phyloP scores from a whole-genome alignment of 805 yeast species.

The Metschnikowia henanensis region DNA sequence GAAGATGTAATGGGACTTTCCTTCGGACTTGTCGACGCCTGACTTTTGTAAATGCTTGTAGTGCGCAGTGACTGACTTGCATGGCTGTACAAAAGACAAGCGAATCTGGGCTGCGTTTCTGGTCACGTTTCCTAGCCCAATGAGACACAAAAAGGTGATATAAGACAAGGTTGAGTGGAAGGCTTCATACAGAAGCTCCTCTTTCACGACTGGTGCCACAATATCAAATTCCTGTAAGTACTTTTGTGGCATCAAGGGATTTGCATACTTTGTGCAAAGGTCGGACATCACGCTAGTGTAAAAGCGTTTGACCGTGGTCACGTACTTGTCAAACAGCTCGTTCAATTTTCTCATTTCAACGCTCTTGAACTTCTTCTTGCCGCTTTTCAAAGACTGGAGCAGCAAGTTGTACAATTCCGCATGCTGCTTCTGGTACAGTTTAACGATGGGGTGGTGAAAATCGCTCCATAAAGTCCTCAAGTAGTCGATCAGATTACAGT shows the following conservation, averaged over 20 bases:
- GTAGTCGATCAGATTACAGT: slow-evolving; percentile 38
- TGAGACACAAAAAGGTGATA: slow-evolving; percentile 16
- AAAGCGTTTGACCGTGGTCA: slow-evolving; percentile 47
- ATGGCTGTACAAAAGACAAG: slow-evolving; percentile 15
- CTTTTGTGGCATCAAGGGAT: slow-evolving; percentile 32
- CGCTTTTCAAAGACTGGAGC: slow-evolving; percentile 15
- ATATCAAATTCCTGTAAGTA: slow-evolving; percentile 30
- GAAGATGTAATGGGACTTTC: slow-evolving; percentile 27
- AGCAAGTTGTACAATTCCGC: slow-evolving; percentile 23
- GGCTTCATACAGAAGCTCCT: slow-evolving; percentile 4
- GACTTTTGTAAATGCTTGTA: slow-evolving; percentile 11
- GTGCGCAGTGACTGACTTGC: slow-evolving; percentile 14
- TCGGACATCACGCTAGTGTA: slow-evolving; percentile 44
- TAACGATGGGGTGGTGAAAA: slow-evolving; percentile 64
- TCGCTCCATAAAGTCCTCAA: slow-evolving; percentile 57
- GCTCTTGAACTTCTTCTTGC: slow-evolving; percentile 22
- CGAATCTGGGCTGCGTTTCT: slow-evolving; percentile 13
- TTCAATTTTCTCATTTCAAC: slow-evolving; percentile 61
- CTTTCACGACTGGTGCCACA: slow-evolving; percentile 4
- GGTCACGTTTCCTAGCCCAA: slow-evolving; percentile 19
- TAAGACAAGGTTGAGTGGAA: slow-evolving; percentile 16
- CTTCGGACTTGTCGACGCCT: slow-evolving; percentile 34
- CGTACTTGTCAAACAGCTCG: slow-evolving; percentile 49
- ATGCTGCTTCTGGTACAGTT: slow-evolving; percentile 49
- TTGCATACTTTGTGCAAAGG: slow-evolving; percentile 38